These are phyloP conservation scores for Microbotryum lychnidis-dioicae DNA, from an alignment of 1,284 basidiomycete species.

Conservation along the genomic window DNA sequence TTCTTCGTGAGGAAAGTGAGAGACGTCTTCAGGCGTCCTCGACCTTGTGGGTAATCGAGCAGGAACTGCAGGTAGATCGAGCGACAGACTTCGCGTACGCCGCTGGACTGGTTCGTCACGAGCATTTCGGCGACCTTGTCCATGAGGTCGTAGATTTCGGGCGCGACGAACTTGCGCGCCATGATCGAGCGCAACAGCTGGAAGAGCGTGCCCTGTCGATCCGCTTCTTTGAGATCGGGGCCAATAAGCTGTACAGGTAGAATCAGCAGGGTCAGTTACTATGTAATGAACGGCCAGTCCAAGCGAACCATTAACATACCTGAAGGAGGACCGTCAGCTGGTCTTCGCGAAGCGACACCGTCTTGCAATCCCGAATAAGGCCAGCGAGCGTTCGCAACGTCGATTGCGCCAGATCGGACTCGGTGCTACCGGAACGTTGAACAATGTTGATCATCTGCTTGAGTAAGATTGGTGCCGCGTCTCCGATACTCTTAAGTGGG, in stretches of 20 bases:
- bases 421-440: slow-evolving; percentile 73
- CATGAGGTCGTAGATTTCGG: slow-evolving; percentile 97
- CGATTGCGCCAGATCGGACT: slow-evolving; percentile 81
- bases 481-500: slow-evolving; percentile 67
- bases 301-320: background rate
- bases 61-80: slow-evolving; percentile 87
- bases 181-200: slow-evolving; percentile 87
- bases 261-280: background rate
- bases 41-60: slow-evolving; percentile 95
- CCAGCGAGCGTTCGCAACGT: slow-evolving; percentile 79
- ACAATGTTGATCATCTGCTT: slow-evolving; percentile 80
- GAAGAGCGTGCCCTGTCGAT: slow-evolving; percentile 81
- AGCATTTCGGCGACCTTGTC: slow-evolving; percentile 87
- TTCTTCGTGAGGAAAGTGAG: slow-evolving; percentile 93
- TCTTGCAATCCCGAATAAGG: slow-evolving; percentile 74
- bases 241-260: slow-evolving; percentile 62
- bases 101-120: slow-evolving; percentile 83
- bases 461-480: slow-evolving; percentile 73
- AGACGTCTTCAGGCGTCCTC: slow-evolving; percentile 74
- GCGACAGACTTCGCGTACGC: slow-evolving; percentile 86
- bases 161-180: slow-evolving; percentile 80
- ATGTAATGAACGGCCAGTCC: too few species aligned
- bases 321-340: slow-evolving; percentile 69
- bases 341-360: slow-evolving; percentile 74
- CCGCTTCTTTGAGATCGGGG: slow-evolving; percentile 89